Conservation (phyloP, 2,329 filamentous ascomycete species). For the Cladobotryum protrusum region DNA sequence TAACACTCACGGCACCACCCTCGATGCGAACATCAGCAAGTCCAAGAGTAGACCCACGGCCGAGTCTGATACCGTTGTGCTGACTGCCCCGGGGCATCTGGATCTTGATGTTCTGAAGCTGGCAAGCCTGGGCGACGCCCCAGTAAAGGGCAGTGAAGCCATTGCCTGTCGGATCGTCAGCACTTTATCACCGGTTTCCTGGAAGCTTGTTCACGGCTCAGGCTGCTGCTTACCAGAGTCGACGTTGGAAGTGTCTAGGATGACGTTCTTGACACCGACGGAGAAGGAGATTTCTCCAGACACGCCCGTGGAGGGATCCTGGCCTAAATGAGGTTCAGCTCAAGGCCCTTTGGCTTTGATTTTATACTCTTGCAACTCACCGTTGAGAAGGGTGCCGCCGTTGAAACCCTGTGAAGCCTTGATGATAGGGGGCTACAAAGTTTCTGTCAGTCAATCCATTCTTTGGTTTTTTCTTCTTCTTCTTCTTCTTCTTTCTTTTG, state of each 20-base stretch:
- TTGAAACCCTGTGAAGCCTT: conserved; percentile 33
- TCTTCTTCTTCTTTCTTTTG: no score
- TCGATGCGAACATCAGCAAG: conserved; percentile 36
- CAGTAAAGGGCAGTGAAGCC: conserved; percentile 36
- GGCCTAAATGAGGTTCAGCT: conserved; percentile 2
- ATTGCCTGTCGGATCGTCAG: conserved; percentile 6
- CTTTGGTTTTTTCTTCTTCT: no score
- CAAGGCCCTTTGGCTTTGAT: no score
- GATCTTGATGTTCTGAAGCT: conserved; percentile 39
- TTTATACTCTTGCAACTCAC: conserved; percentile 25
- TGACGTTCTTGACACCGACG: conserved; percentile 37
- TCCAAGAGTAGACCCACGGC: conserved; percentile 35
- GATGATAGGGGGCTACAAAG: conserved; percentile 30
- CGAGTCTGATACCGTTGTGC: conserved; percentile 37
- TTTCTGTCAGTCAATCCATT: background rate
- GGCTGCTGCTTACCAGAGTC: conserved; percentile 18
- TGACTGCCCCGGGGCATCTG: conserved; percentile 33
- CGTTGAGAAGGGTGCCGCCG: conserved; percentile 28
- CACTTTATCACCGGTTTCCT: no score
- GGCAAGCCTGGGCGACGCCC: conserved; percentile 38
- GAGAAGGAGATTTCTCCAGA: conserved; percentile 36
- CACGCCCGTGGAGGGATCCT: conserved; percentile 29
- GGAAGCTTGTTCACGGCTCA: background rate
- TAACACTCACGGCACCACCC: conserved; percentile 17
- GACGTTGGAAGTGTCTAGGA: conserved; percentile 36